Percentiles rank a stretch among this genome's conserved stretches.
phyloP scores from a whole-genome alignment of 1,139 yeast genomes.

The Fermentozyma sake region DNA sequence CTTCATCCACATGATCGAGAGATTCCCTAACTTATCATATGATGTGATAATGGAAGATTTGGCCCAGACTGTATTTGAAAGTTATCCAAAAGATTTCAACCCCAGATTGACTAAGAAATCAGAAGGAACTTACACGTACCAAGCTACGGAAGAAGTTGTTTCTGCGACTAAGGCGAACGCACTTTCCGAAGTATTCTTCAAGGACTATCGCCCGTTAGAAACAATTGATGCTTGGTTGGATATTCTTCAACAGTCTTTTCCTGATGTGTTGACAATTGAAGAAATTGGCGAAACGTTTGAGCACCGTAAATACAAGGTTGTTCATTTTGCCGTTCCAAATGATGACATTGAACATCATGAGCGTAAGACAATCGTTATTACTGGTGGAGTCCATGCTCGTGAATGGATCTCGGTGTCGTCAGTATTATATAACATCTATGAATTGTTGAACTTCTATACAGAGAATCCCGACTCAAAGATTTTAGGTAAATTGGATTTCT shows the following conservation, averaged over 20 bases:
- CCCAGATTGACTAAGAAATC: neutral
- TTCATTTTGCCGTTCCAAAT: slow-evolving; percentile 53
- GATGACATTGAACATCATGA: slow-evolving; percentile 40
- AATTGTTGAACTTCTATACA: slow-evolving; percentile 50
- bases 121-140: slow-evolving; percentile 10
- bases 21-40: slow-evolving; percentile 18
- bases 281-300: slow-evolving; percentile 72
- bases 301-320: slow-evolving; percentile 62
- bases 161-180: slow-evolving; percentile 14
- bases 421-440: slow-evolving; percentile 57
- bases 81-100: slow-evolving; percentile 34
- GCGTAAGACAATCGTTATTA: slow-evolving; percentile 66
- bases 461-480: slow-evolving; percentile 28
- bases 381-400: slow-evolving; percentile 86
- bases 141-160: slow-evolving; percentile 17
- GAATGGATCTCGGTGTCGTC: slow-evolving; percentile 85
- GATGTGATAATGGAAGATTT: slow-evolving; percentile 51
- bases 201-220: slow-evolving; percentile 63
- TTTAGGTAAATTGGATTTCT: slow-evolving; percentile 53
- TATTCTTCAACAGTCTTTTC: slow-evolving; percentile 51
- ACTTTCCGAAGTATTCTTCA: slow-evolving; percentile 54
- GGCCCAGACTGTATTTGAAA: slow-evolving; percentile 51
- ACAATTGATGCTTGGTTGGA: slow-evolving; percentile 73
- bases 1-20: slow-evolving; percentile 17
- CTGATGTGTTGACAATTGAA: slow-evolving; percentile 56